phyloP scores from a whole-genome alignment of 768 basidiomycete genomes.

The Trametes sanguinea region DNA sequence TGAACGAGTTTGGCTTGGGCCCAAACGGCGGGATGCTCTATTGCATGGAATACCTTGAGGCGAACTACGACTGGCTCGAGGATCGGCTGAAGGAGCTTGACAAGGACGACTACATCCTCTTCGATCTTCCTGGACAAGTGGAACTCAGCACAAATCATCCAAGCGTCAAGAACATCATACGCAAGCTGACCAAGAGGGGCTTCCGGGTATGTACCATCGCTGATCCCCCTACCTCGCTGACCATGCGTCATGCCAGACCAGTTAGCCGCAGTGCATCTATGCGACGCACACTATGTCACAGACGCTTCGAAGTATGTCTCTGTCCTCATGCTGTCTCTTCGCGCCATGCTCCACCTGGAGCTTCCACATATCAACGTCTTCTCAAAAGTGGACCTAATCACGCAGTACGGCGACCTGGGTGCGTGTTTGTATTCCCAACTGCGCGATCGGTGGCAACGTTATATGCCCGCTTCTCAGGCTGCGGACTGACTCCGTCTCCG shows the following conservation, averaged over 20 bases:
- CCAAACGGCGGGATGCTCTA: slow-evolving; percentile 97
- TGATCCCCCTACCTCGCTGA: slow-evolving; percentile 2
- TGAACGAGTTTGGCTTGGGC: slow-evolving; percentile 81
- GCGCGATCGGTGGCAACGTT: slow-evolving; percentile 2
- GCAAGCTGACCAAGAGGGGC: slow-evolving; percentile 66
- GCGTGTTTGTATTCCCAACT: slow-evolving; percentile 26
- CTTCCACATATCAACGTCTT: slow-evolving; percentile 98
- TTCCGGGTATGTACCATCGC: slow-evolving; percentile 70
- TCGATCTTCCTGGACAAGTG: slow-evolving; percentile 97
- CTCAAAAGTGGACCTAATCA: slow-evolving; percentile 91
- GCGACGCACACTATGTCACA: slow-evolving; percentile 96
- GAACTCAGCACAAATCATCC: slow-evolving; percentile 96
- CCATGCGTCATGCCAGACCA: slow-evolving; percentile 35
- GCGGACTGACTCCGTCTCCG: not conserved
- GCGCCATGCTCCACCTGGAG: slow-evolving; percentile 98
- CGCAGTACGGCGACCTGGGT: slow-evolving; percentile 92
- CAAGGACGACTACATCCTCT: slow-evolving; percentile 81
- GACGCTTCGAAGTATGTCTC: slow-evolving; percentile 95
- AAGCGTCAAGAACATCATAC: slow-evolving; percentile 79
- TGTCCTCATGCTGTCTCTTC: slow-evolving; percentile 84
- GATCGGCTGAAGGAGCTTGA: slow-evolving; percentile 64
- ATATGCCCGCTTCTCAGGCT: not conserved
- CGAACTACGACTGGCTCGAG: slow-evolving; percentile 90
- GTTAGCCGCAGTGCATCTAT: slow-evolving; percentile 93
- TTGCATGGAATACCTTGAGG: slow-evolving; percentile 95